Conservation (phyloP, 108 stramenopile species). For the Fragilariopsis cylindrus region DNA sequence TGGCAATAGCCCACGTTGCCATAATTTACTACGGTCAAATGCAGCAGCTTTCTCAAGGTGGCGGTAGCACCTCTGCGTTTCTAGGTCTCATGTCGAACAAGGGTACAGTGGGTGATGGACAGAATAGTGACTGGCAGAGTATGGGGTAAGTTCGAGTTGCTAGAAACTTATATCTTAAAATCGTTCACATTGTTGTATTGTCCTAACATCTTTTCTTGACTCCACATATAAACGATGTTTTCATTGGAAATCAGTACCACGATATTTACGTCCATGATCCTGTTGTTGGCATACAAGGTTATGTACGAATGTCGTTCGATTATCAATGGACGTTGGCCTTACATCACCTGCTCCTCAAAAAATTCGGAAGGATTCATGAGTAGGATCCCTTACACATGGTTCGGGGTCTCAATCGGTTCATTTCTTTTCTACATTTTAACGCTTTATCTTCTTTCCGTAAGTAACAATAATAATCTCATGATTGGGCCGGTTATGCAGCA, state of each 20-base stretch:
- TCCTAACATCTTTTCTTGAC: too few relatives aligned
- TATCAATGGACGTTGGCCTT: conserved; percentile 72
- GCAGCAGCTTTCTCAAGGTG: conserved; percentile 28
- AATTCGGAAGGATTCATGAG: conserved; percentile 62
- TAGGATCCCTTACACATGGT: conserved; percentile 76
- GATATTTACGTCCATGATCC: conserved; percentile 64
- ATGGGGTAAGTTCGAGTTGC: conserved; percentile 40
- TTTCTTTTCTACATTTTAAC: conserved; percentile 64
- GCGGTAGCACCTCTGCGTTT: conserved; percentile 73
- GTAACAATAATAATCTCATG: too few relatives aligned
- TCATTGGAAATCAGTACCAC: conserved; percentile 27
- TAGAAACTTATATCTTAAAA: too few relatives aligned
- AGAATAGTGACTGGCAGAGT: conserved; percentile 75
- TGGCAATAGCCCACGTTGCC: conserved; percentile 63
- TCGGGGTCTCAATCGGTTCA: conserved; percentile 60
- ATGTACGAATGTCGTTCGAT: conserved; percentile 76
- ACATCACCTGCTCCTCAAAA: conserved; percentile 48
- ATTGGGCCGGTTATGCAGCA: too few relatives aligned
- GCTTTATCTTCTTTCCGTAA: conserved; percentile 50
- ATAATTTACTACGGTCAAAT: conserved; percentile 72
- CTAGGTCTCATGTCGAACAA: conserved; percentile 60
- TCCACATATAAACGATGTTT: too few relatives aligned
- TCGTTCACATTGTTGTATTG: too few relatives aligned
- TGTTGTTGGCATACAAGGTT: conserved; percentile 72
- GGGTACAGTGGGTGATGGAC: conserved; percentile 69